Base-by-base conservation (phyloP, 2,329 filamentous ascomycete genomes). In the Paraphaeosphaeria sporulosa region DNA sequence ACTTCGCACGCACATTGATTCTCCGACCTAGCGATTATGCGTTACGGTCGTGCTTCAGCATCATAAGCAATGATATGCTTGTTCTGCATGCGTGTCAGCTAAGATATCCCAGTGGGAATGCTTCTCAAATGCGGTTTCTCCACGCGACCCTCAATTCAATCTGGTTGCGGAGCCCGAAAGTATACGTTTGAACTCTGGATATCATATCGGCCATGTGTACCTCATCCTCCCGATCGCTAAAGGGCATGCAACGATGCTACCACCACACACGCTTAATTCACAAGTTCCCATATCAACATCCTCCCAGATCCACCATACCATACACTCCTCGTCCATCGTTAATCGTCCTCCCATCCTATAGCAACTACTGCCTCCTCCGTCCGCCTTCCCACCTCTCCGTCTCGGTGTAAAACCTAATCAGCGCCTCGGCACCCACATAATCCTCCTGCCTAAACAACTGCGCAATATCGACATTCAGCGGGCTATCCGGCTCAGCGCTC, bases 401-500 rank as follows among this genome's bases (percentile, higher is more conserved):
- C 66, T 81, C 79, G 38, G 87, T 90, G 83, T 90, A 94, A 69
- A 88, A 90, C 78, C 90, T 85, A 46, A 94, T 90, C 72, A 95
- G 79, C 62, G 85, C 84, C 70, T 90, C 82, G 17, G 91, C 89
- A 0, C 87, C 92, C 15, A 93, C 74, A 23, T 78, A 76, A 78
- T 94, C 92, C 4, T 90, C 91, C 34, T 82, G 84, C 63, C 90
- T 81, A 63, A 93, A 72, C 71, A 95, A 79, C 66, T 87, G 87
- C 57, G 91, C 92, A 34, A 92, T 84, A 76, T 95, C 92, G 27
- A 95, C 85, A 76, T 94, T 94, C 63, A 95, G 81, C 68, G 92
- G 92, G 66, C 86, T 89, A 71, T 94, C 90, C 49, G 87, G 84
- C 75, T 89, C 91, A 1, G 90, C 90, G 63, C 84, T 87, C 27